A percentile compares a stretch with the other conserved stretches of the same genome.
Evolutionary conservation across 371 early-diverging fungal genomes (phyloP).

Genomic region (Circinella umbellata): DNA sequence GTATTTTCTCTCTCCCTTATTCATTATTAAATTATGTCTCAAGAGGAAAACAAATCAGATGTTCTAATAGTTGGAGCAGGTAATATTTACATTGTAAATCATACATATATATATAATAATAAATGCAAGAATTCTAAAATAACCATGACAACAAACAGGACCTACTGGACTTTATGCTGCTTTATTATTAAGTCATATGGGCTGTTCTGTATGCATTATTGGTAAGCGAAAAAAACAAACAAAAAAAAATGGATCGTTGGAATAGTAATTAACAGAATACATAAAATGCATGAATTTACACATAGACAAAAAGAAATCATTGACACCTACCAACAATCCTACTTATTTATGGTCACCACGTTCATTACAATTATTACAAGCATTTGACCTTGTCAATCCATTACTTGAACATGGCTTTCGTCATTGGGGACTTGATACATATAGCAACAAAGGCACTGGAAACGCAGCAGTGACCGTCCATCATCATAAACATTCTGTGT

Average conservation of each 20-base stretch:
- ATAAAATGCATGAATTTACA: neutral
- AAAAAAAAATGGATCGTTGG: neutral
- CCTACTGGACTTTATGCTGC: slow-evolving; percentile 46
- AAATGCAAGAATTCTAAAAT: neutral
- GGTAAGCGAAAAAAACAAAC: too few species aligned
- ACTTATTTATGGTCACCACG: slow-evolving; percentile 41
- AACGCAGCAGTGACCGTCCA: slow-evolving; percentile 19
- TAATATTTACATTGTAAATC: slow-evolving; percentile 8
- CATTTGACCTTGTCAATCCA: slow-evolving; percentile 27
- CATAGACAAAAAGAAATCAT: slow-evolving; percentile 3
- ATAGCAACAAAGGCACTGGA: slow-evolving; percentile 28
- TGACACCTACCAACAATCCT: slow-evolving; percentile 9
- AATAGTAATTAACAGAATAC: too few species aligned
- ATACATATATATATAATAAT: too few species aligned
- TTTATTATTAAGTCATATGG: slow-evolving; percentile 38
- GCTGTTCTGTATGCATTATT: slow-evolving; percentile 38
- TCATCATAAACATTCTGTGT: slow-evolving; percentile 29
- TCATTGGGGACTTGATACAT: slow-evolving; percentile 37
- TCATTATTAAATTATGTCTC: neutral
- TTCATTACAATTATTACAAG: slow-evolving; percentile 37
- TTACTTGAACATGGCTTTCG: slow-evolving; percentile 29
- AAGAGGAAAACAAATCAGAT: slow-evolving; percentile 28
- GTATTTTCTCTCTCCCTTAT: too few species aligned
- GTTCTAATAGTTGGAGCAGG: slow-evolving; percentile 49
- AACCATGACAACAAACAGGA: slow-evolving; percentile 21